Percentiles rank a stretch among this genome's conserved stretches.
Conservation (phyloP, 306 rosid genomes). For the Oemleria cerasiformis region DNA sequence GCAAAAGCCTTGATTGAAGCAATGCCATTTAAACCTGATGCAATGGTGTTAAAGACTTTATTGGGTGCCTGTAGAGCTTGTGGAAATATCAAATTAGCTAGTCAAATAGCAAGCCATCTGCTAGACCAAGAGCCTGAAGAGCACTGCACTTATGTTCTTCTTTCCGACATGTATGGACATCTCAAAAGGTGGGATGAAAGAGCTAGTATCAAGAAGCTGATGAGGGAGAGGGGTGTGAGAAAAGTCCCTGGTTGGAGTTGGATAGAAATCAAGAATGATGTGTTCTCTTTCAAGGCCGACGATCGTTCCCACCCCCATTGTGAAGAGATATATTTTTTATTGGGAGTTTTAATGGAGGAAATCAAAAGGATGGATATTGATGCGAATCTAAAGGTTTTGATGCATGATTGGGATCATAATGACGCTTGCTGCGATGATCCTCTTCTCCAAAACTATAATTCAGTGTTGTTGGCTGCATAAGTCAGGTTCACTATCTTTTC, state of each 20-base stretch:
- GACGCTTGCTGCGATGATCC: background rate
- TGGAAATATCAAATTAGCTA: slow-evolving; percentile 70
- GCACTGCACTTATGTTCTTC: slow-evolving; percentile 72
- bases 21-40: slow-evolving; percentile 69
- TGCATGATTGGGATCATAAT: slow-evolving; percentile 24
- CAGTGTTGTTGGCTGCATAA: background rate
- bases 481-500: background rate
- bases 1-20: slow-evolving; percentile 65
- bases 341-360: slow-evolving; percentile 45
- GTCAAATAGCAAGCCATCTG: slow-evolving; percentile 54
- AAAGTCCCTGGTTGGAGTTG: slow-evolving; percentile 91
- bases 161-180: slow-evolving; percentile 65
- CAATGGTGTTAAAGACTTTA: slow-evolving; percentile 67
- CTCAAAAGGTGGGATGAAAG: slow-evolving; percentile 65
- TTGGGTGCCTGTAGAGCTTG: slow-evolving; percentile 77
- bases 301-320: slow-evolving; percentile 56
- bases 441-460: background rate
- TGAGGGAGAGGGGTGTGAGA: slow-evolving; percentile 72
- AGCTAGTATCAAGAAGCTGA: slow-evolving; percentile 64
- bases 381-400: slow-evolving; percentile 15
- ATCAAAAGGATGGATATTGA: slow-evolving; percentile 28
- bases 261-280: slow-evolving; percentile 67
- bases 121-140: slow-evolving; percentile 73
- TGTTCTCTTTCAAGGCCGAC: slow-evolving; percentile 79
- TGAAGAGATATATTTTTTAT: slow-evolving; percentile 41